These are phyloP conservation scores for Rhodomyrtus tomentosa DNA, from an alignment of 345 rosid genomes.

Conservation along the genomic window DNA sequence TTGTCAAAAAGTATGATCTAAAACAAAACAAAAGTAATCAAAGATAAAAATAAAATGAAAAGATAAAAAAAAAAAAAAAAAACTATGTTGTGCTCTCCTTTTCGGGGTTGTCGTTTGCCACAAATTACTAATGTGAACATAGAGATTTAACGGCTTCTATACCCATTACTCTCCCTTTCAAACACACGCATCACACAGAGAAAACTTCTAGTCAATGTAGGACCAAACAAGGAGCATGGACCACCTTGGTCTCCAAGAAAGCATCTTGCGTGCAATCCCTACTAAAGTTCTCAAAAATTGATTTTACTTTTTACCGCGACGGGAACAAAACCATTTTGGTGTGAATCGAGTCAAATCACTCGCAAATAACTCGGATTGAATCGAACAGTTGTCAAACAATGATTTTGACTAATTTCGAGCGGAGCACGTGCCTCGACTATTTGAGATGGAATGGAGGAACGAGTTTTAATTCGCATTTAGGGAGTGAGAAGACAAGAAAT, in stretches of 20 bases:
- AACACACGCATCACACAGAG: neutral
- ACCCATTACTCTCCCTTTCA: neutral
- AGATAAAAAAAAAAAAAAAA: neutral
- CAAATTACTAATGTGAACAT: neutral
- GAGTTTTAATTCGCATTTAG: neutral
- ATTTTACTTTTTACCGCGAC: neutral
- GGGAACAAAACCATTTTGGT: neutral
- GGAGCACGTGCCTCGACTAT: accelerated
- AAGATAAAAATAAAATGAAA: neutral
- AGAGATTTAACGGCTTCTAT: neutral
- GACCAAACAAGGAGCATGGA: neutral
- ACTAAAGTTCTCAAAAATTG: neutral
- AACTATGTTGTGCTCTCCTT: neutral
- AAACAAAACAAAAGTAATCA: neutral
- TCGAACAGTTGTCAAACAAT: neutral
- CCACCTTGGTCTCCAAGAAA: neutral
- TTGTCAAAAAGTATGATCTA: neutral
- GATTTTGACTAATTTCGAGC: neutral
- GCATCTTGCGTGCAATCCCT: neutral
- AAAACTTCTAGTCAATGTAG: neutral
- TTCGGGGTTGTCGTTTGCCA: neutral
- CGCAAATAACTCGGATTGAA: neutral
- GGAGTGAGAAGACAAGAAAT: neutral
- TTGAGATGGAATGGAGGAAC: neutral
- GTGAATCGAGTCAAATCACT: neutral